Evolutionary conservation across 2,329 filamentous ascomycete species (phyloP).

Genomic region (Hymenotorrendiella dingleyae): DNA sequence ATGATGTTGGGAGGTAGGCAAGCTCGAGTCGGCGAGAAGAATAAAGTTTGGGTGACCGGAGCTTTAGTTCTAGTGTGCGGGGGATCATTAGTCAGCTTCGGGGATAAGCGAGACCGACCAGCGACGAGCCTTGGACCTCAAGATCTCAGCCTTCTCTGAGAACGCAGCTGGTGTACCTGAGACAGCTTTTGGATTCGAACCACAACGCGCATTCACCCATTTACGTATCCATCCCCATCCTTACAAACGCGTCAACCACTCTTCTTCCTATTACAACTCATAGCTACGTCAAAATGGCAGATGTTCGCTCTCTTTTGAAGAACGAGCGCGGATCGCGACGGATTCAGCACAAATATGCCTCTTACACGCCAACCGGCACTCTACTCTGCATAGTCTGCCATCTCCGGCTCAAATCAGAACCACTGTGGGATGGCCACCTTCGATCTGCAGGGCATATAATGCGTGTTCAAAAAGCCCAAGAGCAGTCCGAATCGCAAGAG

Average conservation of each 20-base stretch:
- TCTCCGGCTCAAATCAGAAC: conserved; percentile 57
- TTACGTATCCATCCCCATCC: background rate
- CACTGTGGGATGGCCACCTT: conserved; percentile 60
- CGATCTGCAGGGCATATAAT: conserved; percentile 40
- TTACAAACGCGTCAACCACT: background rate
- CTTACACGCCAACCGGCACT: conserved; percentile 62
- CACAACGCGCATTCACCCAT: background rate
- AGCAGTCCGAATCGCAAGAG: conserved; percentile 8
- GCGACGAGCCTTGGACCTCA: conserved; percentile 3
- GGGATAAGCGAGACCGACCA: background rate
- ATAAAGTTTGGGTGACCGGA: conserved; percentile 1
- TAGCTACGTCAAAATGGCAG: conserved; percentile 52
- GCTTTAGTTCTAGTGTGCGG: conserved; percentile 9
- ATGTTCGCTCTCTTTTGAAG: conserved; percentile 73
- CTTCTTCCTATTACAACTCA: background rate
- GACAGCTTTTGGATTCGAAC: background rate
- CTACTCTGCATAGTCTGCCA: conserved; percentile 63
- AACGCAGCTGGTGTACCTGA: background rate
- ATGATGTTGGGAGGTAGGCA: conserved; percentile 1
- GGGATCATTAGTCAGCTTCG: conserved; percentile 5
- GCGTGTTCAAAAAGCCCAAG: conserved; percentile 29
- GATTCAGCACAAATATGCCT: conserved; percentile 63
- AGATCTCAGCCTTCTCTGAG: background rate
- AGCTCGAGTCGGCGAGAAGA: conserved; percentile 8
- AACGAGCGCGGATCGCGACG: conserved; percentile 70